Conservation (phyloP, 2,329 filamentous ascomycete species). For the Aspergillus persii region DNA sequence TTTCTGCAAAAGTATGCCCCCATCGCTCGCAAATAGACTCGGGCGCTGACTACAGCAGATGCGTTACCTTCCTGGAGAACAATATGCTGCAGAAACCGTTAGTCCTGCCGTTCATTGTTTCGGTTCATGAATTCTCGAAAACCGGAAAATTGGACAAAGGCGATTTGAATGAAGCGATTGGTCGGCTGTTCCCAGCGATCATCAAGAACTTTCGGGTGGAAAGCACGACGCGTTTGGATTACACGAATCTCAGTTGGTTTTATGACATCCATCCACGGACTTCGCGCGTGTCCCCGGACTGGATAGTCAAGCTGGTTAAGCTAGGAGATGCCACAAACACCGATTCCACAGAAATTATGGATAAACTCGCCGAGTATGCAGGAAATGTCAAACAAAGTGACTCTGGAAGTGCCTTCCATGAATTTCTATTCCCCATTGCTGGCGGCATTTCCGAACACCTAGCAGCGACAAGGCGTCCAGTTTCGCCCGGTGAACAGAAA, state of each 20-base stretch:
- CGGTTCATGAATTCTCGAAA: background rate
- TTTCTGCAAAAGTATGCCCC: background rate
- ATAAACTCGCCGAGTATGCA: background rate
- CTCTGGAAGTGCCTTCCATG: background rate
- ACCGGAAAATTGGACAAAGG: background rate
- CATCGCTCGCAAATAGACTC: background rate
- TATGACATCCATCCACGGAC: no score
- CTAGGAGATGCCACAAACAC: background rate
- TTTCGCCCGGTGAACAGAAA: background rate
- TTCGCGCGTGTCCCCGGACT: background rate
- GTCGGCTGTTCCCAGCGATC: background rate
- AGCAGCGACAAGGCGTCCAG: background rate
- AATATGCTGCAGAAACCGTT: background rate
- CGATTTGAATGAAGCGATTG: background rate
- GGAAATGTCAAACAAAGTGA: background rate
- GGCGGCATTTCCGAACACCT: background rate
- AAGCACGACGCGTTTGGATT: background rate
- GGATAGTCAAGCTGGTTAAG: background rate
- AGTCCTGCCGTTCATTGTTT: background rate
- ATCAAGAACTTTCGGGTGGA: background rate
- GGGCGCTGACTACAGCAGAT: background rate
- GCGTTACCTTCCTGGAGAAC: background rate
- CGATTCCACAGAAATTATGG: background rate
- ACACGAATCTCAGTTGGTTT: background rate
- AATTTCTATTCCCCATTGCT: background rate